Evolutionary conservation across 257 asterid genomes (phyloP), one percentile per base, ranked within the genome.

Genomic region (Petrea volubilis): DNA sequence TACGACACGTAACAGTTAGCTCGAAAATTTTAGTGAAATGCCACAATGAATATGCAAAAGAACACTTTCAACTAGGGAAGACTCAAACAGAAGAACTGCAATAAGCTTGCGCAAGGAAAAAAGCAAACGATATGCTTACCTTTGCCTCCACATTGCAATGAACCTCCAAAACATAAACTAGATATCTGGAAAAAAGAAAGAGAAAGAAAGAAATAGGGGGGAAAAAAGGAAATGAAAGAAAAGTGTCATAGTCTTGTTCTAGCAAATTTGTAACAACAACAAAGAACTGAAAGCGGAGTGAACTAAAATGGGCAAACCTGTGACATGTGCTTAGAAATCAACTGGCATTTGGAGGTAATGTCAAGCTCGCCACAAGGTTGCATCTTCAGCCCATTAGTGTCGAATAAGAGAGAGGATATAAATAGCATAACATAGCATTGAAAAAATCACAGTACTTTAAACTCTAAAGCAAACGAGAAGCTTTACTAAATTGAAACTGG

Each of bases 291-390:
- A 58, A 68, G 47, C 28, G 72, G 50, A 75, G 17, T 7, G 72
- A 68, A 49, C 55, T 58, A 58, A 12, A 29, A 33, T 23, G n/a
- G 23, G 40, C 78, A 72, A 78, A 95, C 98, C 98, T 90, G 84
- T 7, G 84, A 56, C 46, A 85, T 65, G 80, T 83, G 85, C 59
- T 79, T 80, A 41, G 79, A 74, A 59, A 95, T 85, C 85, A 95
- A 71, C 52, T 77, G 85, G 81, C 88, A 87, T 78, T 88, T 95
- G 21, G 79, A 76, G 52, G 71, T 49, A 77, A 79, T 27, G 55
- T 88, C 83, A 69, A 88, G 86, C 74, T 80, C 88, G 50, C 80
- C 78, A 67, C 84, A 76, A 12, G 74, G 80, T 62, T 90, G 81
- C 73, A 78, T 80, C 99, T 94, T 61, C 79, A 82, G 64, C 67